These are phyloP conservation scores for Zoysia matrella DNA, from an alignment of 202 grass and related monocot genomes.

Conservation along the genomic window DNA sequence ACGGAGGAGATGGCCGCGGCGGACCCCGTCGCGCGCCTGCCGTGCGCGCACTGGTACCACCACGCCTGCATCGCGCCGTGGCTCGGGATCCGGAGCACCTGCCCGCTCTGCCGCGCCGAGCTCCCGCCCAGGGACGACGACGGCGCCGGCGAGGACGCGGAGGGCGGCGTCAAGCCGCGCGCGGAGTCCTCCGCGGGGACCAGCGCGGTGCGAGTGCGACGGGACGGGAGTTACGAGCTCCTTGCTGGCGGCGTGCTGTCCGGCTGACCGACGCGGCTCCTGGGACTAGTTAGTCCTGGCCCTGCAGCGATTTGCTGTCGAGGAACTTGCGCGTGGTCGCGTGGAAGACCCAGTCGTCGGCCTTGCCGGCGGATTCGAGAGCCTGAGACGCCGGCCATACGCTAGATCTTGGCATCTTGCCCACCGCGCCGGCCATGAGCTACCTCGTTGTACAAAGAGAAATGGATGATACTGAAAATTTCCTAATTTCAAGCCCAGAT, in stretches of 20 bases:
- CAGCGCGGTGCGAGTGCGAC: neutral
- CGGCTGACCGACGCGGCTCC: conserved; percentile 28
- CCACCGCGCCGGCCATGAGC: neutral
- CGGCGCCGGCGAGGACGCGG: neutral
- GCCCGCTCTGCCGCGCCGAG: conserved; percentile 66
- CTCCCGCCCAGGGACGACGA: conserved; percentile 25
- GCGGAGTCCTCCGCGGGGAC: no score
- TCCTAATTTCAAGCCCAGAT: no score
- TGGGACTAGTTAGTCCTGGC: neutral
- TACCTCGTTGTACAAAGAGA: conserved; percentile 25
- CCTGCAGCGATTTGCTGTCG: no score
- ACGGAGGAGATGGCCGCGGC: no score
- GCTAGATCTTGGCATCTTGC: no score
- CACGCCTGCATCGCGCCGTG: conserved; percentile 66
- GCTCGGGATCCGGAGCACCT: conserved; percentile 62
- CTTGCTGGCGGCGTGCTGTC: conserved; percentile 40
- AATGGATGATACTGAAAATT: neutral
- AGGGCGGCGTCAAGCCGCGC: neutral
- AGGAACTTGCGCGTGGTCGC: neutral
- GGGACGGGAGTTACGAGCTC: conserved; percentile 16
- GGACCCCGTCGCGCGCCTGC: conserved; percentile 29
- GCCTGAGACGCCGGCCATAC: no score
- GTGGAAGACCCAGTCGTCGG: neutral
- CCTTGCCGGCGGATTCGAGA: no score
- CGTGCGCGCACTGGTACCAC: conserved; percentile 72